These are phyloP conservation scores for Rauvolfia tetraphylla DNA, from an alignment of 257 asterid genomes.

Conservation along the genomic window DNA sequence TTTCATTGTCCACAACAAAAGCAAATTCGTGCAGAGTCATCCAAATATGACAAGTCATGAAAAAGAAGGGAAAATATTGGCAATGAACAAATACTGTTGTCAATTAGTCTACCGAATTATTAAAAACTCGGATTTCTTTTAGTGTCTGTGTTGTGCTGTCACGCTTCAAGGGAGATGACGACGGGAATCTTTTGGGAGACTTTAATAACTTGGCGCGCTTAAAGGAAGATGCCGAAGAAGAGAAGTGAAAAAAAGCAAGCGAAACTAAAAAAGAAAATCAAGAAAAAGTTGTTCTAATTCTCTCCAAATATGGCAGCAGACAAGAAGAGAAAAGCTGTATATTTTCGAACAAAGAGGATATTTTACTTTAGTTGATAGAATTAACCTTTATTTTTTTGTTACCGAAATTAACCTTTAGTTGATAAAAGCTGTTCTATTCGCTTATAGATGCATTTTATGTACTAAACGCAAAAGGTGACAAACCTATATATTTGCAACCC, in stretches of 20 bases:
- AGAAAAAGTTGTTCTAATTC: background rate
- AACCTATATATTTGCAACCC: too few species aligned
- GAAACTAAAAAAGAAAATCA: background rate
- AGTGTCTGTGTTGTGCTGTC: conserved; percentile 10
- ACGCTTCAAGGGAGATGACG: conserved; percentile 17
- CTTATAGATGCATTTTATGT: too few species aligned
- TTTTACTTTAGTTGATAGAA: too few species aligned
- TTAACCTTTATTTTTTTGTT: too few species aligned
- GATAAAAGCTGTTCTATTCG: too few species aligned
- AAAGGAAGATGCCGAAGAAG: background rate
- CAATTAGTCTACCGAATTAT: conserved; percentile 2
- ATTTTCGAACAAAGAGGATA: too few species aligned
- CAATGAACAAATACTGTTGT: background rate
- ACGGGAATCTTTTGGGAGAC: conserved; percentile 4
- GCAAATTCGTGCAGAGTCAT: background rate
- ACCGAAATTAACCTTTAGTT: too few species aligned
- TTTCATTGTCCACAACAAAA: background rate
- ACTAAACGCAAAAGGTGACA: too few species aligned
- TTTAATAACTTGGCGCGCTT: background rate
- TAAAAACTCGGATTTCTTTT: conserved; percentile 1
- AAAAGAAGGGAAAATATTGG: background rate
- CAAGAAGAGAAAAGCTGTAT: too few species aligned
- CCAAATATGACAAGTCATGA: background rate
- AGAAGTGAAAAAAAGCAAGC: background rate
- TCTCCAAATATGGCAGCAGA: too few species aligned